Evolutionary conservation across 2,329 filamentous ascomycete genomes (phyloP), one percentile per base, ranked within the genome.

Genomic region (Talaromyces sp.): DNA sequence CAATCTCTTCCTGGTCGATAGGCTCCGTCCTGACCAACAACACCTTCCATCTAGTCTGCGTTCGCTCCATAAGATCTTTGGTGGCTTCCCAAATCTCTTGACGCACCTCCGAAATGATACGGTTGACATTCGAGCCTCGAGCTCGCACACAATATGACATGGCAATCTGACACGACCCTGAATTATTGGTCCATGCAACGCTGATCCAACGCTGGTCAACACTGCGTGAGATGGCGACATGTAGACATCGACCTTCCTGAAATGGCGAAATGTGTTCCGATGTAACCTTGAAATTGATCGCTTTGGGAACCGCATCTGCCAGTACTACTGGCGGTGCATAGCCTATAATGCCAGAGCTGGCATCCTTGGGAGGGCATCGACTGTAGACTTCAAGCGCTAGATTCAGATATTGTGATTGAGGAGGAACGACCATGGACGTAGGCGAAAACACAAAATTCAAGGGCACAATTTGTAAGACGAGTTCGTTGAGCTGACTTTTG

Each of bases 71-170:
- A 19, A 88, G 83, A 40, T 84, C 82, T 51, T 82, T 76, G 0
- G 85, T 88, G 11, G 82, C 82, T 31, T 82, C 79, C 84, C 86
- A 88, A 3, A 88, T 83, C 61, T 88, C 85, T 67, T 79, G 78
- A 15, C 83, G 81, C 13, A 87, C 77, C 36, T 86, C 84, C 5
- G 76, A 74, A 63, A 86, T 79, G 13, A 71, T 66, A 59, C 79
- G 72, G 29, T 69, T 66, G 15, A 72, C 67, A 56, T 68, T 71
- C 27, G 73, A 73, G 22, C 73, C 67, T 72, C 76, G 68, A 76
- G 78, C 71, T 70, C 80, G 73, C 70, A 87, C 72, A 67, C 84
- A 84, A 69, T 87, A 88, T 0, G 85, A 83, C 66, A 83, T 80
- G 1, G 76, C 82, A 22, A 81, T 78, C 67, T 86, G 83, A 47